Evolutionary conservation across 139 green algal species (phyloP), one percentile per base, ranked within the genome.

Genomic region (Volvox reticuliferus): DNA sequence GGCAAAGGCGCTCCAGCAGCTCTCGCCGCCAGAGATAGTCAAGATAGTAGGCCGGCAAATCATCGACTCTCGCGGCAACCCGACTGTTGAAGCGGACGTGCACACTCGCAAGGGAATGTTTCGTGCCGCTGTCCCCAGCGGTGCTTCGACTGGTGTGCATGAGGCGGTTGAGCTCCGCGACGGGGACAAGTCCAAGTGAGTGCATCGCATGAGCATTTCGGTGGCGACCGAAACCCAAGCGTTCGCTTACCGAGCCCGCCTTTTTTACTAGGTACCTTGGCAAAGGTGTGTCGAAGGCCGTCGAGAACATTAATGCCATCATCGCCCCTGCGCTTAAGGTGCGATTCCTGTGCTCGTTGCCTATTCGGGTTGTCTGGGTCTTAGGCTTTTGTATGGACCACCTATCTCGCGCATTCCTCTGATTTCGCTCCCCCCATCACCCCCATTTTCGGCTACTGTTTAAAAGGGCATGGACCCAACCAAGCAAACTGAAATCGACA

Each of bases 121-220:
- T 94, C 91, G 97, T 35, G 98, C 98, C 28, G 97, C 97, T 22
- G 97, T 99, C 37, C 98, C 98, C 65, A 97, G 91, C 81, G 98
- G 98, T 71, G 98, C 98, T 63, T 99, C 97, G 55, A 99, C 98
- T 69, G 98, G 98, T 87, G 96, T 99, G 67, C 97, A 99, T 93
- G 98, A 99, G 96, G 98, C 98, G 0, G 97, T 99, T 20, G 98
- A 99, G 97, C 95, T 99, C 65, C 95, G 98, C 75, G 98, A 99
- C 88, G 96, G 95, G 21, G 98, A 97, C 92, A 97, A 98, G 93
- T 83, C 87, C 79, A 94, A 95, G 89, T 95, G 75, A 30, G 93
- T 91, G 30, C 76, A 61, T 55, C 44, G 5, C 44, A 5, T 55
- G 5, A 55, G 9, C 44, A 55, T 55, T 55, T 55, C 9, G 9